A percentile compares a stretch with the other conserved stretches of the same genome.
Evolutionary conservation across 257 asterid species (phyloP).

Genomic region (Lycium ferocissimum): DNA sequence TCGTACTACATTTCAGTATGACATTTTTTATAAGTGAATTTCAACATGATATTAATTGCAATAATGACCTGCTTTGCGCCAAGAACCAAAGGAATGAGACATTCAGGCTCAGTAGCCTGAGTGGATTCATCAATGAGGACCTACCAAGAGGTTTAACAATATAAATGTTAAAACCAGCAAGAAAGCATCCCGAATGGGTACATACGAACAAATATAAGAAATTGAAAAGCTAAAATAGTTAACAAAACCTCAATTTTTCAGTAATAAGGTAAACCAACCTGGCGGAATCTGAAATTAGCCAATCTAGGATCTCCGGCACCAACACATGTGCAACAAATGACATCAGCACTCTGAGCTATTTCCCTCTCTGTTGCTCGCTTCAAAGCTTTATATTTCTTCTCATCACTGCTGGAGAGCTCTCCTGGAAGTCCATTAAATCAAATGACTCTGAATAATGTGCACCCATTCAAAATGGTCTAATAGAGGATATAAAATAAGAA

Average conservation of each 20-base stretch:
- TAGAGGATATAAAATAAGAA: slow-evolving; percentile 14
- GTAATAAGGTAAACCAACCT: slow-evolving; percentile 51
- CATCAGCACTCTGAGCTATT: slow-evolving; percentile 99
- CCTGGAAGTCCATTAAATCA: slow-evolving; percentile 55
- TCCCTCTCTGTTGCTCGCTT: slow-evolving; percentile 99
- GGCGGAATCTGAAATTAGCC: slow-evolving; percentile 96
- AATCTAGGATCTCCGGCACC: slow-evolving; percentile 99
- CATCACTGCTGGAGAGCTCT: slow-evolving; percentile 96
- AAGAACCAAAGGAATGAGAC: slow-evolving; percentile 97
- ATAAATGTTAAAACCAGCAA: slow-evolving; percentile 22
- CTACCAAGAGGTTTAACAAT: slow-evolving; percentile 43
- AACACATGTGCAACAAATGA: slow-evolving; percentile 98
- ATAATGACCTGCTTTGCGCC: slow-evolving; percentile 88
- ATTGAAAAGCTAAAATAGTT: not conserved
- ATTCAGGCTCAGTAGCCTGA: slow-evolving; percentile 97
- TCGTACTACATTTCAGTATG: not conserved
- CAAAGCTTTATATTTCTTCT: slow-evolving; percentile 89
- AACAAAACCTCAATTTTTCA: not conserved
- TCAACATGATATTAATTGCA: slow-evolving; percentile 23
- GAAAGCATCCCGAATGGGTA: slow-evolving; percentile 8
- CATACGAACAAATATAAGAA: not conserved
- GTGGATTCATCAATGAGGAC: slow-evolving; percentile 99
- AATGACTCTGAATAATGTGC: not conserved
- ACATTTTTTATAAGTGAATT: not conserved
- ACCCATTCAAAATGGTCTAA: not conserved